Evolutionary conservation across 176 grass and related monocot species (phyloP), one percentile per base, ranked within the genome.

Genomic region (Ampelocalamus luodianensis): DNA sequence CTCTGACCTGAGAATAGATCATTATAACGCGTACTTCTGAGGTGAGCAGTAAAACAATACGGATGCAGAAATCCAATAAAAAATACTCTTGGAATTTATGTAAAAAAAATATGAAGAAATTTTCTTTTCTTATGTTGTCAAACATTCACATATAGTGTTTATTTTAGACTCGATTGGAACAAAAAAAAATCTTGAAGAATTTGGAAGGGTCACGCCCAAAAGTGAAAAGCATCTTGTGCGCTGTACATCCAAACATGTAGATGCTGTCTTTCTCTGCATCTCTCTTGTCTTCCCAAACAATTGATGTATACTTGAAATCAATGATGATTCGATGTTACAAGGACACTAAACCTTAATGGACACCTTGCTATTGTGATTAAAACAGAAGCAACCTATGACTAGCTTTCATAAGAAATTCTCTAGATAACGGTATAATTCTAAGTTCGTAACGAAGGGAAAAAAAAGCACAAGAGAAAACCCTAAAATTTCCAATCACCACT

Each of bases 131-230:
- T 76, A 6, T 15, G 48, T 50, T 83, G 70, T 65, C 70, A 82
- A 51, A 60, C 60, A 32, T 3, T 46, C 15, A n/a, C 8, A 27
- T 29, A 61, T 20, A 38, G 22, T 74, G 5, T 13, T 54, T n/a
- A 56, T 5, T n/a, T 18, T 38, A 18, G 10, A 56, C 32, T 55
- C 72, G 7, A 2, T 16, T 16, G 24, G 5, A 49, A 34, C 29
- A 50, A 11, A 72, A 66, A 27, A 79, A 66, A 27, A 79, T 64
- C 36, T 40, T 79, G 18, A 42, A 59, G 14, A 72, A 11, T 51
- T 60, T 65, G 37, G 29, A 49, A 79, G 17, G 44, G 34, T 36
- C 51, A 38, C 68, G 17, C 40, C 23, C 2, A 68, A 63, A 71
- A 42, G 17, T 15, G 27, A 71, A 36, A 76, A 17, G 22, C 63